A percentile compares a stretch with the other conserved stretches of the same genome.
Conservation (phyloP, 176 grass and related monocot genomes). For the Oryza meyeriana region DNA sequence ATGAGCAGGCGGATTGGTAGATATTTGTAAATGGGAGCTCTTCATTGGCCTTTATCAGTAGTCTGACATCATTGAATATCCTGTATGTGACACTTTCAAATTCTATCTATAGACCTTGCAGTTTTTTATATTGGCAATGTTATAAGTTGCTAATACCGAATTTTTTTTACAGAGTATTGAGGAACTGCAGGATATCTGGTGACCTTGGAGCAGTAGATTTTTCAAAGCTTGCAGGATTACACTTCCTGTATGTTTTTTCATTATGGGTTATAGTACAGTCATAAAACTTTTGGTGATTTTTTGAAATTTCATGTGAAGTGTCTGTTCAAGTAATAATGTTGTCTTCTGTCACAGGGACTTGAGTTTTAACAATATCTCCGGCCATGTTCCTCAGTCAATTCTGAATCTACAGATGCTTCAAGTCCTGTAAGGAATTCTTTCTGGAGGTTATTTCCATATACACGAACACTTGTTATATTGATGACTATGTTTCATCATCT, state of each 20-base stretch:
- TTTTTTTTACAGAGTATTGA: slow-evolving; percentile 57
- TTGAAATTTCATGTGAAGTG: neutral
- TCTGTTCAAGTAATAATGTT: neutral
- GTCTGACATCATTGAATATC: slow-evolving; percentile 42
- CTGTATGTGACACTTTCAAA: slow-evolving; percentile 29
- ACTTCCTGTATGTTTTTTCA: slow-evolving; percentile 43
- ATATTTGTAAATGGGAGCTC: slow-evolving; percentile 60
- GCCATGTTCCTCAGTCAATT: slow-evolving; percentile 63
- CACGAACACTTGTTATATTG: neutral
- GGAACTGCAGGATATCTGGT: slow-evolving; percentile 78
- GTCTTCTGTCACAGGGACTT: slow-evolving; percentile 51
- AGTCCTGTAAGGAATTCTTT: slow-evolving; percentile 59
- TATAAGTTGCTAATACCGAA: neutral
- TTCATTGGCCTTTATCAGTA: slow-evolving; percentile 51
- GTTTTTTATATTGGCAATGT: neutral
- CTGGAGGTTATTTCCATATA: neutral
- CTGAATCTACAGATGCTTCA: slow-evolving; percentile 49
- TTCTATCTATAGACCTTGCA: neutral
- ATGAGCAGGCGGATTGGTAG: slow-evolving; percentile 52
- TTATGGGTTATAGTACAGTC: neutral
- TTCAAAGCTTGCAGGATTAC: slow-evolving; percentile 39
- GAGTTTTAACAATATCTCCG: slow-evolving; percentile 97
- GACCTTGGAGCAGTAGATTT: slow-evolving; percentile 50
- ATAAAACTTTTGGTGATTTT: neutral
- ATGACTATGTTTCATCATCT: neutral